phyloP scores from a whole-genome alignment of 2,329 filamentous ascomycete species.

The Pyrenochaeta sp. region DNA sequence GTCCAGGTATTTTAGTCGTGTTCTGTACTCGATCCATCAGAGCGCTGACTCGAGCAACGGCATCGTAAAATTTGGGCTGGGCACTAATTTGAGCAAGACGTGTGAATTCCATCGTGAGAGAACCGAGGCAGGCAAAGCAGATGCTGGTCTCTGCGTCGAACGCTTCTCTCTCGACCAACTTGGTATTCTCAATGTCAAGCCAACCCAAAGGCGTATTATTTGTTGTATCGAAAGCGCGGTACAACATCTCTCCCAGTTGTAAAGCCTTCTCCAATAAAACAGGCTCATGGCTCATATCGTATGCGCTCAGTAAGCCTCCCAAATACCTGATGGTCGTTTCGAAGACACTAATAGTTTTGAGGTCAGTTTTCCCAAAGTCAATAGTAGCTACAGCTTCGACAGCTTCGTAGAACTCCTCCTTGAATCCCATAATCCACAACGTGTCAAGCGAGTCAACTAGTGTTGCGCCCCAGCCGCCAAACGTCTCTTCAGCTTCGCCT shows the following conservation, averaged over 20 bases:
- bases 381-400: slow-evolving; percentile 55
- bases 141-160: slow-evolving; percentile 51
- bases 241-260: slow-evolving; percentile 54
- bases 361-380: slow-evolving; percentile 53
- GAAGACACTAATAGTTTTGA: slow-evolving; percentile 58
- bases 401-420: slow-evolving; percentile 57
- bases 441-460: slow-evolving; percentile 58
- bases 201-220: slow-evolving; percentile 56
- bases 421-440: slow-evolving; percentile 59
- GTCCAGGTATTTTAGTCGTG: slow-evolving; percentile 44
- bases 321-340: slow-evolving; percentile 59
- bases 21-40: slow-evolving; percentile 43
- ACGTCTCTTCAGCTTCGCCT: slow-evolving; percentile 50
- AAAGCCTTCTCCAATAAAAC: slow-evolving; percentile 48
- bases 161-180: slow-evolving; percentile 27
- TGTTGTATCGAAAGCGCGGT: slow-evolving; percentile 58
- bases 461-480: slow-evolving; percentile 59
- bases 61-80: slow-evolving; percentile 49
- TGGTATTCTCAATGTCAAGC: slow-evolving; percentile 51
- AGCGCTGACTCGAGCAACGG: slow-evolving; percentile 43
- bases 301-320: slow-evolving; percentile 48
- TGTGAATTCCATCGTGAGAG: slow-evolving; percentile 53
- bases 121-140: slow-evolving; percentile 58
- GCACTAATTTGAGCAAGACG: slow-evolving; percentile 48
- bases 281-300: slow-evolving; percentile 47